A percentile compares a stretch with the other conserved stretches of the same genome.
Conservation (phyloP, 345 rosid species). For the Populus davidiana region DNA sequence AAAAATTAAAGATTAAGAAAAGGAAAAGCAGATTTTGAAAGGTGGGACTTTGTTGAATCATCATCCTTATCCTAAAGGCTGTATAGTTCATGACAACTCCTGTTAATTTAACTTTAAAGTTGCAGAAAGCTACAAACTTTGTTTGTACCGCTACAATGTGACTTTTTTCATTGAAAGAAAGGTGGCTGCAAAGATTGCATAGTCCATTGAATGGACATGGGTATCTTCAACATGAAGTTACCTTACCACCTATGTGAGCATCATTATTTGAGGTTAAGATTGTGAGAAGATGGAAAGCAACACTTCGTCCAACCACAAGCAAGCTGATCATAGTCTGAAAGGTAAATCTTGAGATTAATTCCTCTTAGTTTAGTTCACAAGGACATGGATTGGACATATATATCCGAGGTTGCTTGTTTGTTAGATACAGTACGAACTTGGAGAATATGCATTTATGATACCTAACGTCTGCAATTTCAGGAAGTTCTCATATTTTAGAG, state of each 20-base stretch:
- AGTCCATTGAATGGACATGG: background rate
- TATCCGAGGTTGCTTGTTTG: background rate
- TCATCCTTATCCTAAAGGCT: constrained; percentile 36
- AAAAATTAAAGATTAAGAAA: background rate
- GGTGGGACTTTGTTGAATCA: constrained; percentile 14
- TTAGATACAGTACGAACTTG: background rate
- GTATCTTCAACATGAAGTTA: background rate
- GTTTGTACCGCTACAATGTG: background rate
- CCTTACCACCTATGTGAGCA: background rate
- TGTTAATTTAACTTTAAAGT: constrained; percentile 11
- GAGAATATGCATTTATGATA: background rate
- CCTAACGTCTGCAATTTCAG: background rate
- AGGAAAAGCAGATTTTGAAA: constrained; percentile 11
- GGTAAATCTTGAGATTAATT: background rate
- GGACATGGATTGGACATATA: background rate
- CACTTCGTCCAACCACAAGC: background rate
- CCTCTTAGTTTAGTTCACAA: background rate
- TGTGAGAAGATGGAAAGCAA: background rate
- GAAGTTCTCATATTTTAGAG: background rate
- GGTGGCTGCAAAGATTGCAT: background rate
- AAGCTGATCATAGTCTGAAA: background rate
- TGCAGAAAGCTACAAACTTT: constrained; percentile 20
- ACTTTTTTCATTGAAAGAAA: constrained; percentile 1
- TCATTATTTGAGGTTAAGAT: background rate
- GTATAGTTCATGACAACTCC: constrained; percentile 4